Percentiles rank a stretch among this genome's conserved stretches.
phyloP scores from a whole-genome alignment of 2,329 filamentous ascomycete genomes.

The Aspergillus clavatus region DNA sequence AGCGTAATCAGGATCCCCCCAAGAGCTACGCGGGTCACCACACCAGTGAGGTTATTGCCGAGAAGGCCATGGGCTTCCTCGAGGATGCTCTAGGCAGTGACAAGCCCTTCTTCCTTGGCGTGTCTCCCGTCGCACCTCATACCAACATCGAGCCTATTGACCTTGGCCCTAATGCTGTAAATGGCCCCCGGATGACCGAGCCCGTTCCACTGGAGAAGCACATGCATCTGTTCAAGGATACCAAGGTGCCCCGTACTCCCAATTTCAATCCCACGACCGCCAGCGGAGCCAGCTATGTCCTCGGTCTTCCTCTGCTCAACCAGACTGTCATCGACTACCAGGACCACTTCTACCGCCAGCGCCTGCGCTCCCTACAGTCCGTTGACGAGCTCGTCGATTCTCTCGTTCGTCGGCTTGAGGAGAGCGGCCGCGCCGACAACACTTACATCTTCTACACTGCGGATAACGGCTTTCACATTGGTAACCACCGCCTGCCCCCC shows the following conservation, averaged over 20 bases:
- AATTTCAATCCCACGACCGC: constrained; percentile 60
- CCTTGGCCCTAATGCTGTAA: constrained; percentile 13
- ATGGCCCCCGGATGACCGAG: constrained; percentile 36
- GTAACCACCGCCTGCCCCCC: constrained; percentile 55
- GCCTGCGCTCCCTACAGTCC: constrained; percentile 48
- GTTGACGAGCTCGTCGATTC: constrained; percentile 53
- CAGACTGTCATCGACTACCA: constrained; percentile 47
- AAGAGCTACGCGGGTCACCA: constrained; percentile 51
- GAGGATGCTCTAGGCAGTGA: constrained; percentile 50
- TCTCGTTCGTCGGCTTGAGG: constrained; percentile 40
- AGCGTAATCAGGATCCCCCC: constrained; percentile 52
- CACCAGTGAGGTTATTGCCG: constrained; percentile 53
- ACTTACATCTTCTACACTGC: constrained; percentile 60
- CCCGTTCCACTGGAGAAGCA: constrained; percentile 60
- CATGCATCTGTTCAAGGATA: constrained; percentile 56
- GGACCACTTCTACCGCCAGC: constrained; percentile 49
- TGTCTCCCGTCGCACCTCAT: constrained; percentile 65
- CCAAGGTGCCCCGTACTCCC: constrained; percentile 55
- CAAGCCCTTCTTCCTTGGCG: constrained; percentile 61
- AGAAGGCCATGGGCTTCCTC: constrained; percentile 54
- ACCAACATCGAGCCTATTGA: constrained; percentile 47
- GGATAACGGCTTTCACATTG: constrained; percentile 58
- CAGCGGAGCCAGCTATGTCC: constrained; percentile 46
- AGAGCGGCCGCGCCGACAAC: constrained; percentile 44
- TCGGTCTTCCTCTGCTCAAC: constrained; percentile 42